These are phyloP conservation scores for Penicillium cosmopolitanum DNA, from an alignment of 495 filamentous ascomycete genomes.

Conservation along the genomic window DNA sequence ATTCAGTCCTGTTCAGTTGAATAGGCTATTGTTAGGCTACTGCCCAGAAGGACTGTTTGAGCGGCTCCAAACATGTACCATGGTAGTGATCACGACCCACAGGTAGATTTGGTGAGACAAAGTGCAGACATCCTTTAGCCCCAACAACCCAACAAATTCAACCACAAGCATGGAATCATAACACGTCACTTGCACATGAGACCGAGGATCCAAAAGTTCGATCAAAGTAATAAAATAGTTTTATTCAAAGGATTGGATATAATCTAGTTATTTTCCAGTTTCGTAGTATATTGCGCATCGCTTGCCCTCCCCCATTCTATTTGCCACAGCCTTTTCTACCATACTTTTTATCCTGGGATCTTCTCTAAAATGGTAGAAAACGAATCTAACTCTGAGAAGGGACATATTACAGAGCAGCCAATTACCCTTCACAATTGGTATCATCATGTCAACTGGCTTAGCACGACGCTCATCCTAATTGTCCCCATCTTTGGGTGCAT, in stretches of 20 bases:
- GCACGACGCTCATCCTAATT: conserved; percentile 77
- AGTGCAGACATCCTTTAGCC: conserved; percentile 2
- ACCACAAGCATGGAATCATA: background rate
- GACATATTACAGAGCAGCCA: conserved; percentile 55
- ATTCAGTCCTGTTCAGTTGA: background rate
- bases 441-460: conserved; percentile 90
- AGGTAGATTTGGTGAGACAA: conserved; percentile 10
- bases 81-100: conserved; percentile 1
- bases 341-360: too few species aligned
- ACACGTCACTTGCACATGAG: conserved; percentile 10
- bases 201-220: conserved; percentile 10
- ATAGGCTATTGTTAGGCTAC: background rate
- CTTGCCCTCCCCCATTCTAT: too few species aligned
- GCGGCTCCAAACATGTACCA: background rate
- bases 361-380: conserved; percentile 9
- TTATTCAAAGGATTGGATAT: background rate
- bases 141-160: conserved; percentile 22
- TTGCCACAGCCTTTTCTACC: too few species aligned
- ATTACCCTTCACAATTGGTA: conserved; percentile 84
- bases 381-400: conserved; percentile 22
- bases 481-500: conserved; percentile 75
- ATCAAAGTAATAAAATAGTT: background rate
- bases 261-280: too few species aligned
- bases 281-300: too few species aligned
- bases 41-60: background rate